Percentiles rank a stretch among this genome's conserved stretches.
phyloP scores from a whole-genome alignment of 1,139 yeast species.

The Saccharomyces hybrid region DNA sequence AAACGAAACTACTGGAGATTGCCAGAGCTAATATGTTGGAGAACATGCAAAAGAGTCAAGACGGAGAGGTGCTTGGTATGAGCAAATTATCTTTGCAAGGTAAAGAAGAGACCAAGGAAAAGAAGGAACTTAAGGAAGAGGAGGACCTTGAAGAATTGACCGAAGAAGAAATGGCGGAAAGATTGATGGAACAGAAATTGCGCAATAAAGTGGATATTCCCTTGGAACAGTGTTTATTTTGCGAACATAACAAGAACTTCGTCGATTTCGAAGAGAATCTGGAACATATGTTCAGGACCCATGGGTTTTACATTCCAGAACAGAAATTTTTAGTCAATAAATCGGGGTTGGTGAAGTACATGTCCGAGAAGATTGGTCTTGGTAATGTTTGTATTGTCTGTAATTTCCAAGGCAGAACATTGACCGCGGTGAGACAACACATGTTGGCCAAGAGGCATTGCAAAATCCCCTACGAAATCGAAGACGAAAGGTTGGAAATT shows the following conservation, averaged over 20 bases:
- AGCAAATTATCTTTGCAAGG: conserved; percentile 3
- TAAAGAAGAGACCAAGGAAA: conserved; percentile 8
- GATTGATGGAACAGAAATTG: conserved; percentile 47
- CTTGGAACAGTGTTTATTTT: conserved; percentile 69
- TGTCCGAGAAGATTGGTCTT: conserved; percentile 85
- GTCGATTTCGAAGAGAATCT: conserved; percentile 51
- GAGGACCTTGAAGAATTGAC: conserved; percentile 22
- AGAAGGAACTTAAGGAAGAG: conserved; percentile 6
- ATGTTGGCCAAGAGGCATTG: conserved; percentile 85
- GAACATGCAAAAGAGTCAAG: conserved; percentile 15
- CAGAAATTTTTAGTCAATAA: conserved; percentile 57
- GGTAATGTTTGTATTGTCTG: conserved; percentile 89
- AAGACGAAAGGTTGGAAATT: conserved; percentile 78
- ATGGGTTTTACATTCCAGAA: conserved; percentile 87
- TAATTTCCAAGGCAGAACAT: conserved; percentile 72
- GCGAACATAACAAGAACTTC: conserved; percentile 43
- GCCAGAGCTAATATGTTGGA: conserved; percentile 50
- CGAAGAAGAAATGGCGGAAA: conserved; percentile 45
- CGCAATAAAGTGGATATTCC: conserved; percentile 62
- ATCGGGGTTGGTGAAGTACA: conserved; percentile 65
- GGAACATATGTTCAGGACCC: conserved; percentile 65
- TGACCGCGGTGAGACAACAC: conserved; percentile 89
- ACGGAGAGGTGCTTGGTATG: conserved; percentile 1
- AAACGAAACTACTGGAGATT: conserved; percentile 52
- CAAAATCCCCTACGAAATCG: conserved; percentile 79